phyloP scores from a whole-genome alignment of 1,284 basidiomycete species.

The Pseudozyma sp. region DNA sequence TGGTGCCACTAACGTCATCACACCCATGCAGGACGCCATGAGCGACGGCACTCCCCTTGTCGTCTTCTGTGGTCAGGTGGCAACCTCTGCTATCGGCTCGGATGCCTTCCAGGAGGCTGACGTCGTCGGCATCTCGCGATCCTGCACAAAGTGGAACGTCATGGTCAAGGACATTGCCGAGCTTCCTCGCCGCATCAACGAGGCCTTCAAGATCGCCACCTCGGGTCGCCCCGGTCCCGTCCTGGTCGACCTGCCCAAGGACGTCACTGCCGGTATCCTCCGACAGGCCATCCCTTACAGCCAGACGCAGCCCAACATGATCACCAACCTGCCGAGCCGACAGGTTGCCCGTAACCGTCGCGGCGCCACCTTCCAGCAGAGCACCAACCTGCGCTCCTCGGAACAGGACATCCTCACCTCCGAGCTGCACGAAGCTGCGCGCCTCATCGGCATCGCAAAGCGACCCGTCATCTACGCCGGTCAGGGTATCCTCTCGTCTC shows the following conservation, averaged over 20 bases:
- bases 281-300: slow-evolving; percentile 86
- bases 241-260: slow-evolving; percentile 96
- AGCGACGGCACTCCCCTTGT: slow-evolving; percentile 94
- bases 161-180: slow-evolving; percentile 98
- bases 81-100: slow-evolving; percentile 95
- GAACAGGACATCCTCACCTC: slow-evolving; percentile 45
- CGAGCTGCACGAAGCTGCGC: slow-evolving; percentile 87
- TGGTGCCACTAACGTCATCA: slow-evolving; percentile 96
- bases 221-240: slow-evolving; percentile 96
- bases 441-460: slow-evolving; percentile 90
- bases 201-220: slow-evolving; percentile 98
- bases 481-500: slow-evolving; percentile 85
- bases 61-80: slow-evolving; percentile 97
- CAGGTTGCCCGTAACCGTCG: slow-evolving; percentile 59
- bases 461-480: slow-evolving; percentile 94
- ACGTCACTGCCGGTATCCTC: slow-evolving; percentile 92
- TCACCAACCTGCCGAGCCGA: slow-evolving; percentile 60
- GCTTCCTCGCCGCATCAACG: slow-evolving; percentile 93
- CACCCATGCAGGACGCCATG: slow-evolving; percentile 96
- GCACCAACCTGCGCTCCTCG: slow-evolving; percentile 25
- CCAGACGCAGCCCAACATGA: slow-evolving; percentile 84
- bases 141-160: slow-evolving; percentile 99
- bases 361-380: slow-evolving; percentile 40
- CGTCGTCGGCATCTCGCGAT: slow-evolving; percentile 91
- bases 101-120: slow-evolving; percentile 99